Percentiles rank a stretch among this genome's conserved stretches.
These are phyloP conservation scores for Fusarium sacchari DNA, from an alignment of 2,329 filamentous ascomycete genomes.

Conservation along the genomic window DNA sequence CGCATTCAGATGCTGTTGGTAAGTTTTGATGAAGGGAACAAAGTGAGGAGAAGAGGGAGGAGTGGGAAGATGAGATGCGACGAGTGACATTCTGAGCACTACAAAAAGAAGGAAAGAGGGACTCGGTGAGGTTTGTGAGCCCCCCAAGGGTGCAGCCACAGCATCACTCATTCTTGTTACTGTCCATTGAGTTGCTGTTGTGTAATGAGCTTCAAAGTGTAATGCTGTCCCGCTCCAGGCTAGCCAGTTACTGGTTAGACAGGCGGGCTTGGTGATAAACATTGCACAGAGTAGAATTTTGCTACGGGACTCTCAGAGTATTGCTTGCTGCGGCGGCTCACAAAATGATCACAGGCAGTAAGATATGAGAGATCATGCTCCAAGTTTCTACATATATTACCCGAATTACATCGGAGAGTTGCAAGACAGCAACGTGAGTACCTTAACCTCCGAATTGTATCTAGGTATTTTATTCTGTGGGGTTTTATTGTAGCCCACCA, in stretches of 20 bases:
- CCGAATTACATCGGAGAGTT: not conserved
- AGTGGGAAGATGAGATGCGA: slow-evolving; percentile 16
- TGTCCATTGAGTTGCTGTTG: slow-evolving; percentile 23
- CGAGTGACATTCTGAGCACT: slow-evolving; percentile 23
- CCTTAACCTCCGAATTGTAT: not conserved
- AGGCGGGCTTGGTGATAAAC: not conserved
- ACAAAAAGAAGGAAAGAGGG: not conserved
- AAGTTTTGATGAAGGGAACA: slow-evolving; percentile 22
- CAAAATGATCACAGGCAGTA: not conserved
- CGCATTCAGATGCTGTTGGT: slow-evolving; percentile 5
- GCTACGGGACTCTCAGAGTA: not conserved
- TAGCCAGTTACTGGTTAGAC: not conserved
- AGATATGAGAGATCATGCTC: not conserved
- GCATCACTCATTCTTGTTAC: slow-evolving; percentile 20
- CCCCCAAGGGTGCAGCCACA: slow-evolving; percentile 33
- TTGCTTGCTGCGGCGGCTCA: not conserved
- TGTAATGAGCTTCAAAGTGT: slow-evolving; percentile 19
- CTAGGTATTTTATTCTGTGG: not conserved
- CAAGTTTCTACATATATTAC: not conserved
- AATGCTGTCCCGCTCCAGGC: slow-evolving; percentile 4
- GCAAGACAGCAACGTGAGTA: not conserved
- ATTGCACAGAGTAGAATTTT: not conserved
- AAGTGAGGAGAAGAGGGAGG: not conserved
- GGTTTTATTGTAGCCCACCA: not conserved
- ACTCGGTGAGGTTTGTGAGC: not conserved